Base-by-base conservation (phyloP, 805 yeast species). In the Saccharomycopsis capsularis region DNA sequence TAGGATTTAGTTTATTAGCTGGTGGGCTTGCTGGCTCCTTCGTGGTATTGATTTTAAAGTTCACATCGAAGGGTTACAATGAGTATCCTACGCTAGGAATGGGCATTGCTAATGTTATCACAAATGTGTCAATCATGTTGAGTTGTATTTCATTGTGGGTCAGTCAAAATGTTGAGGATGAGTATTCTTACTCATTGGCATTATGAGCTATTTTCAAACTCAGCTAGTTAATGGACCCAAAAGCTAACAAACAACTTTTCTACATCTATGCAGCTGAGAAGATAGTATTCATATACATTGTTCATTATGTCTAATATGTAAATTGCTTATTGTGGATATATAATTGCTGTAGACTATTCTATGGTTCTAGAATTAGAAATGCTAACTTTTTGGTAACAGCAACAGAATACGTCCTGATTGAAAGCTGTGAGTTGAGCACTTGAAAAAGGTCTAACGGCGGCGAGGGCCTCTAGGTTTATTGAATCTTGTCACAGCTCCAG, bases 91-190 rank as follows among this genome's bases (percentile, higher is more conserved):
- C 96, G 1, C 73, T 91, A 47, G 91, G 93, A 3, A 89, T 93
- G 96, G 99, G 98, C 16, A 76, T 88, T 21, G 81, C 87, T 51
- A 91, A 91, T 66, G 90, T 93, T 37, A 75, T 84, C 21, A 81
- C 87, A 40, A 88, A 90, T 59, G 76, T 78, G 5, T 71, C 83
- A 53, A 78, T 91, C 32, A 85, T 91, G 88, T 68, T 87, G 58
- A 88, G 97, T 69, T 90, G 97, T 65, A 79, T 87, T 42, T 73
- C 82, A 6, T 69, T 93, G 59, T 93, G 99, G 99, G 70, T 91
- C 47, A 88, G 96, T 21, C 98, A 91, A 63, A 93, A 89, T 63
- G 82, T 89, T 51, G 97, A 93, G 64, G 98, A 93, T 61, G 98
- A 91, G 65, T 91, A 90, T 67, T 85, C 95, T 55, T 91, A 93